These are phyloP conservation scores for Coemansia sp. DNA, from an alignment of 192 early-diverging fungal species.

Conservation along the genomic window DNA sequence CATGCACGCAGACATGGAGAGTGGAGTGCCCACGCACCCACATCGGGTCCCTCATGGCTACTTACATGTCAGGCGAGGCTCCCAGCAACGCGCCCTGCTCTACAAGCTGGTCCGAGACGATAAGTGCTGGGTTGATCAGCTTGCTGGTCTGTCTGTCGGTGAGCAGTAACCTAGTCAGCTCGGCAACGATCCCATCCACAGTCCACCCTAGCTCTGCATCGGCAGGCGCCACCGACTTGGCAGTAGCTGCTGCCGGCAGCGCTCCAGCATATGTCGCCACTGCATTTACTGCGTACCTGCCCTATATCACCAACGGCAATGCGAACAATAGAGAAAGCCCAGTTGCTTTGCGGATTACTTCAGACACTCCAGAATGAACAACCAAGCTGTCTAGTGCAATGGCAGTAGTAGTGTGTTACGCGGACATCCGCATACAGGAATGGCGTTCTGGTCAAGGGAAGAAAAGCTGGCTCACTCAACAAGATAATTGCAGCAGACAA, in stretches of 20 bases:
- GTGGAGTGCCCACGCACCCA: background rate
- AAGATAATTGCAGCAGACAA: background rate
- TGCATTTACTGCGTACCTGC: conserved; percentile 46
- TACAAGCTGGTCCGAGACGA: conserved; percentile 45
- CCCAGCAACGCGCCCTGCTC: conserved; percentile 40
- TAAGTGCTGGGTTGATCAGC: conserved; percentile 47
- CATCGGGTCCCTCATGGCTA: background rate
- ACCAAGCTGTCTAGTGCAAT: background rate
- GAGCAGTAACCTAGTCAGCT: conserved; percentile 43
- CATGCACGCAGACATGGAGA: background rate
- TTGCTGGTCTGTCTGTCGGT: conserved; percentile 46
- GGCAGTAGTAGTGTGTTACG: background rate
- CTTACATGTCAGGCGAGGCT: conserved; percentile 30
- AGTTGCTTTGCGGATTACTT: background rate
- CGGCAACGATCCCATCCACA: conserved; percentile 32
- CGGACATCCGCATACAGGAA: background rate
- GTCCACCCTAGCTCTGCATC: conserved; percentile 17
- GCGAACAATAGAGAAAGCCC: too few relatives aligned
- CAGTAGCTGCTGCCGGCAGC: conserved; percentile 13
- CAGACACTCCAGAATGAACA: background rate
- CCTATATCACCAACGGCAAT: conserved; percentile 14
- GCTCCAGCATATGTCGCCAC: conserved; percentile 38
- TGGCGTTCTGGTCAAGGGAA: background rate
- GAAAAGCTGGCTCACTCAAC: background rate
- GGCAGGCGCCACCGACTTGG: background rate